phyloP scores from a whole-genome alignment of 2,329 filamentous ascomycete species.

The Periconia sp. region DNA sequence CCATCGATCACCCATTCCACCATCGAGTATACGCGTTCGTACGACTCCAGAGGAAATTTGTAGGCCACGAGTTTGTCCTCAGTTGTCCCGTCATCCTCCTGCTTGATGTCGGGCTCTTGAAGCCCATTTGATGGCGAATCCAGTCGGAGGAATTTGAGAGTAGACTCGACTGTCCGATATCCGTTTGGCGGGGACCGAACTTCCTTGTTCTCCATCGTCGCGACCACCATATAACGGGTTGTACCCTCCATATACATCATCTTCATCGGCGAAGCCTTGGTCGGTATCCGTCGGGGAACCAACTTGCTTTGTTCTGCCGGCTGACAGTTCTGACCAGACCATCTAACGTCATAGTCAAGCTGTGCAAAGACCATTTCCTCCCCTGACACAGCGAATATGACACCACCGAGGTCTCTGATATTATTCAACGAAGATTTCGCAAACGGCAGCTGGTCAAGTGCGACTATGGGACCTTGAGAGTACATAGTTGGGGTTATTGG shows the following conservation, averaged over 20 bases:
- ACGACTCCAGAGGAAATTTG: slow-evolving; percentile 58
- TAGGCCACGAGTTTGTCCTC: slow-evolving; percentile 48
- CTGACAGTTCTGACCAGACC: slow-evolving; percentile 5
- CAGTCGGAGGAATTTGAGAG: slow-evolving; percentile 29
- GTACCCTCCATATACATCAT: slow-evolving; percentile 47
- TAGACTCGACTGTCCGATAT: slow-evolving; percentile 42
- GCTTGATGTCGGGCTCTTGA: slow-evolving; percentile 23
- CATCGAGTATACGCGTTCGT: slow-evolving; percentile 63
- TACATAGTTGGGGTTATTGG: slow-evolving; percentile 22
- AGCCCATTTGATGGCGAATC: slow-evolving; percentile 15
- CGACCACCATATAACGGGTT: slow-evolving; percentile 53
- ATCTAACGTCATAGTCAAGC: slow-evolving; percentile 42
- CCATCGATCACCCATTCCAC: slow-evolving; percentile 65
- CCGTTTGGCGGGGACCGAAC: slow-evolving; percentile 29
- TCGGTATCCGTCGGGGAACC: slow-evolving; percentile 30
- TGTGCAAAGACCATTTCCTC: slow-evolving; percentile 52
- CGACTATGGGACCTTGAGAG: slow-evolving; percentile 32
- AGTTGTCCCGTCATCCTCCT: slow-evolving; percentile 19
- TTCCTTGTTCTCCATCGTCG: slow-evolving; percentile 44
- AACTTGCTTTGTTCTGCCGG: slow-evolving; percentile 7
- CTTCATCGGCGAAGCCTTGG: slow-evolving; percentile 29
- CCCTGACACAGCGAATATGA: slow-evolving; percentile 52
- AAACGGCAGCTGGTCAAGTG: slow-evolving; percentile 33
- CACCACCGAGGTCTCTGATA: slow-evolving; percentile 45
- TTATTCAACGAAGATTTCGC: slow-evolving; percentile 27